Evolutionary conservation across 2,329 filamentous ascomycete species (phyloP).

Genomic region (Calonectria fujianensis): DNA sequence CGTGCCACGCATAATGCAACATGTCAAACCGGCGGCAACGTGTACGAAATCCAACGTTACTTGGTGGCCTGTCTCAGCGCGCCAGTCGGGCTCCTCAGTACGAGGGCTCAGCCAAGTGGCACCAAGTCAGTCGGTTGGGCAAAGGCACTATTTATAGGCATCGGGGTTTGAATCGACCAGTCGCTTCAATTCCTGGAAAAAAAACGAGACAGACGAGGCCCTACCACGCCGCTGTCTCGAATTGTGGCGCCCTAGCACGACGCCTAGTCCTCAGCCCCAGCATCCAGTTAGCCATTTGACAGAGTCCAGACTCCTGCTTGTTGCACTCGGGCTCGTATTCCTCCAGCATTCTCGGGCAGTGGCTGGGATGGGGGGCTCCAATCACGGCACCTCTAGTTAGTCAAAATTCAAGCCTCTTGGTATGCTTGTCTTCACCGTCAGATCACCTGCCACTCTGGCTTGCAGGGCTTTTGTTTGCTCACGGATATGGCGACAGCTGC

Average conservation of each 20-base stretch:
- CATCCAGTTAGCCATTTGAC: background rate
- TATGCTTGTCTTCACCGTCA: constrained; percentile 19
- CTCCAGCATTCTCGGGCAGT: background rate
- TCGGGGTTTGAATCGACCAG: background rate
- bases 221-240: background rate
- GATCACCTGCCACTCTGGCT: background rate
- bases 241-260: constrained; percentile 12
- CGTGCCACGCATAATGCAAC: background rate
- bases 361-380: background rate
- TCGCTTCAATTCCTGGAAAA: background rate
- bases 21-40: background rate
- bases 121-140: background rate
- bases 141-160: background rate
- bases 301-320: background rate
- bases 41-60: constrained; percentile 1
- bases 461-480: background rate
- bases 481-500: background rate
- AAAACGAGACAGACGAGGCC: background rate
- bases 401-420: constrained; percentile 14
- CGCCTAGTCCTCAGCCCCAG: constrained; percentile 8
- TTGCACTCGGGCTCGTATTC: background rate
- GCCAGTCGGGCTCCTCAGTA: background rate
- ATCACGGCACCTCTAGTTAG: background rate
- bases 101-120: background rate
- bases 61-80: background rate